Evolutionary conservation across 1,139 yeast species (phyloP).

Genomic region (Meyerozyma carpophila): DNA sequence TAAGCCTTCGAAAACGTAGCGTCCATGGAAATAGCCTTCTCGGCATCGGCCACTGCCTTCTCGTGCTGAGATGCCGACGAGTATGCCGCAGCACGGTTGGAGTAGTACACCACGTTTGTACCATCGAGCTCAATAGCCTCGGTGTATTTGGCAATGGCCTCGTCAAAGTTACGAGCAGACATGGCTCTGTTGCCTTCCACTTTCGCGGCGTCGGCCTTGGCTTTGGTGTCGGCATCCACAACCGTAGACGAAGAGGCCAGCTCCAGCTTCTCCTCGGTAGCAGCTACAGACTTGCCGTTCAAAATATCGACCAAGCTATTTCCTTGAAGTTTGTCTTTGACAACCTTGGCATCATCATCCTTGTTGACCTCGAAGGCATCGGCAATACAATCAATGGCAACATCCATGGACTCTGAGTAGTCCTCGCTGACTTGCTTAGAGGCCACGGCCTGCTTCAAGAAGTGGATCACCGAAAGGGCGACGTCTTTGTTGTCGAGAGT

Average conservation of each 20-base stretch:
- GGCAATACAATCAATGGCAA: conserved; percentile 87
- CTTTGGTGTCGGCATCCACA: conserved; percentile 51
- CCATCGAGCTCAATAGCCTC: conserved; percentile 73
- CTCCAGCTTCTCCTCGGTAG: conserved; percentile 25
- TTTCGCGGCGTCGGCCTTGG: conserved; percentile 77
- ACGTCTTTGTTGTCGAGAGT: conserved; percentile 53
- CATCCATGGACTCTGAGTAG: conserved; percentile 86
- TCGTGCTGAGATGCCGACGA: conserved; percentile 73
- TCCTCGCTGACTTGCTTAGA: conserved; percentile 70
- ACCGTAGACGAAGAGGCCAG: conserved; percentile 24
- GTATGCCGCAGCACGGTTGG: conserved; percentile 97
- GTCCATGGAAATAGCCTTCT: conserved; percentile 70
- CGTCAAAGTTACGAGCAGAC: conserved; percentile 68
- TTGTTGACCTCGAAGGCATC: conserved; percentile 77
- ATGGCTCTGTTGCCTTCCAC: conserved; percentile 86
- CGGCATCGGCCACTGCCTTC: conserved; percentile 79
- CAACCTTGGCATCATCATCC: conserved; percentile 32
- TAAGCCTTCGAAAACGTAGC: conserved; percentile 86
- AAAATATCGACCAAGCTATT: conserved; percentile 46
- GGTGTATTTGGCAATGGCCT: conserved; percentile 73
- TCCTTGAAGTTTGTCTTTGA: conserved; percentile 40
- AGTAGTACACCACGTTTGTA: conserved; percentile 74
- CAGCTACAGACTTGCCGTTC: conserved; percentile 12
- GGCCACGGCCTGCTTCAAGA: conserved; percentile 55
- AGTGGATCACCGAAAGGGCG: conserved; percentile 71